Conservation (phyloP, 2,329 filamentous ascomycete species). For the Xylariaceae sp. region DNA sequence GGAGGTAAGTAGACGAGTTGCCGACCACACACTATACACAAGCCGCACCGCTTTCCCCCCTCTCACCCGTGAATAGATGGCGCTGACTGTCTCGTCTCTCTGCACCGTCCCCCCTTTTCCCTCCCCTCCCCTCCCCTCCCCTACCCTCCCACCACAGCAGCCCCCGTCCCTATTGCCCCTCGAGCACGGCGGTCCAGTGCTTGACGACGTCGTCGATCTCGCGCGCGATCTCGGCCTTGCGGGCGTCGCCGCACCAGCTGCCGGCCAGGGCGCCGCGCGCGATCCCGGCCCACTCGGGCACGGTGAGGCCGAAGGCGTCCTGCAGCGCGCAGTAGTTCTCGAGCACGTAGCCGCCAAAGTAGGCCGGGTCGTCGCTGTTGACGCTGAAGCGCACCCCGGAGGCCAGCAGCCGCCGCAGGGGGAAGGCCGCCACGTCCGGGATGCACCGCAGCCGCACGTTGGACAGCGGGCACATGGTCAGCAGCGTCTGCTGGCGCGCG, state of each 20-base stretch:
- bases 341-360: slow-evolving; percentile 68
- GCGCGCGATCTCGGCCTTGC: slow-evolving; percentile 52
- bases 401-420: slow-evolving; percentile 56
- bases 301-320: slow-evolving; percentile 55
- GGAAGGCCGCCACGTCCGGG: slow-evolving; percentile 43
- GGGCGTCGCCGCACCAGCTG: slow-evolving; percentile 59
- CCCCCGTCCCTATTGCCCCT: too few species aligned
- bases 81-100: too few species aligned
- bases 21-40: too few species aligned
- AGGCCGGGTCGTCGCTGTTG: slow-evolving; percentile 68
- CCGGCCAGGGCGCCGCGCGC: slow-evolving; percentile 54
- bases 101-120: too few species aligned
- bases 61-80: too few species aligned
- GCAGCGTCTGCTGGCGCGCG: slow-evolving; percentile 47
- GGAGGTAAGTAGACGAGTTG: too few species aligned
- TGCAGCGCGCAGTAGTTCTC: slow-evolving; percentile 73
- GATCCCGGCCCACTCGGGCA: slow-evolving; percentile 61
- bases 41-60: too few species aligned
- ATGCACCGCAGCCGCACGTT: slow-evolving; percentile 60
- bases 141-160: too few species aligned
- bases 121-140: too few species aligned
- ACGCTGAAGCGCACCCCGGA: slow-evolving; percentile 60
- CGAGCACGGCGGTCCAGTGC: slow-evolving; percentile 10
- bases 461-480: slow-evolving; percentile 67
- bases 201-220: slow-evolving; percentile 33